phyloP scores from a whole-genome alignment of 148 eudicot genomes.

The Spergularia bocconei region DNA sequence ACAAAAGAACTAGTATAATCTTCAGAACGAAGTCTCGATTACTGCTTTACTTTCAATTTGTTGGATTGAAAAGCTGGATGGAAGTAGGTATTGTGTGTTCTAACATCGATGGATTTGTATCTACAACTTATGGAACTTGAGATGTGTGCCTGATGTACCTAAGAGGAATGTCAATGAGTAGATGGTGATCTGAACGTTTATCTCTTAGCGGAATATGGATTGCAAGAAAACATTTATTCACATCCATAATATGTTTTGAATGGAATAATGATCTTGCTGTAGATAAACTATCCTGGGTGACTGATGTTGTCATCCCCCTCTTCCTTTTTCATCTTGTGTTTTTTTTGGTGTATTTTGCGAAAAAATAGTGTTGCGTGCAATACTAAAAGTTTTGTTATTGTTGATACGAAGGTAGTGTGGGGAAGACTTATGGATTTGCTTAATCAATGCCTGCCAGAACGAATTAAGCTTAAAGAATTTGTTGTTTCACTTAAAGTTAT shows the following conservation, averaged over 20 bases:
- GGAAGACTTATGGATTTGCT: background rate
- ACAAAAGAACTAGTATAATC: constrained; percentile 6
- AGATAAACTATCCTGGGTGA: background rate
- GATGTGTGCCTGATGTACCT: background rate
- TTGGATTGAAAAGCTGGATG: background rate
- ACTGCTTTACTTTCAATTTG: background rate
- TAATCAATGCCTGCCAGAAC: background rate
- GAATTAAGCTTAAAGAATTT: background rate
- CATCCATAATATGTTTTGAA: background rate
- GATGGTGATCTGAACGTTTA: background rate
- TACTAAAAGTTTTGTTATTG: background rate
- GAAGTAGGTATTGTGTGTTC: background rate
- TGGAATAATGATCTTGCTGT: background rate
- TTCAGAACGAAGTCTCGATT: background rate
- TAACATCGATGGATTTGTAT: constrained; percentile 3
- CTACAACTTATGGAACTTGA: background rate
- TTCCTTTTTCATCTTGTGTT: background rate
- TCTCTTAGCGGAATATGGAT: background rate
- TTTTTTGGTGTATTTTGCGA: background rate
- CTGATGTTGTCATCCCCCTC: background rate
- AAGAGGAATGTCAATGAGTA: background rate
- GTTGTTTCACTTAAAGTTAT: background rate
- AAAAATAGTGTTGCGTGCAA: background rate
- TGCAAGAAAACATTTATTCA: background rate
- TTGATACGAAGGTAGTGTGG: background rate